Conservation (phyloP, 1,139 yeast genomes). For the Scheffersomyces quercinus region DNA sequence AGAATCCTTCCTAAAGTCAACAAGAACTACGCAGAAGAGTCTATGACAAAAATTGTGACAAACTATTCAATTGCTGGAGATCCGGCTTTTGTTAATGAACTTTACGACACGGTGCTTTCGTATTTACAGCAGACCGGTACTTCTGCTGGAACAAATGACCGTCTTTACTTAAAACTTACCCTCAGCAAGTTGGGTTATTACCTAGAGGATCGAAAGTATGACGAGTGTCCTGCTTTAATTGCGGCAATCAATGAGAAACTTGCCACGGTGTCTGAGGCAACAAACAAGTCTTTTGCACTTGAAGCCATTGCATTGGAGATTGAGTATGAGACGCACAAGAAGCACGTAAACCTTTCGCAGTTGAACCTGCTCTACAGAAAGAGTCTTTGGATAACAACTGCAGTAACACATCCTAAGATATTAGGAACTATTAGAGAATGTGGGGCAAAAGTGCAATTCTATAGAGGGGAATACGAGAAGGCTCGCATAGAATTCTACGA, state of each 20-base stretch:
- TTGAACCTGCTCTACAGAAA: slow-evolving; percentile 51
- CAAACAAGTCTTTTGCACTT: slow-evolving; percentile 47
- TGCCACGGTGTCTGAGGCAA: slow-evolving; percentile 40
- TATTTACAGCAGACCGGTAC: slow-evolving; percentile 16
- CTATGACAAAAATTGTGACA: slow-evolving; percentile 56
- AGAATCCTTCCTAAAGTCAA: slow-evolving; percentile 29
- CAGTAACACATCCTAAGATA: slow-evolving; percentile 74
- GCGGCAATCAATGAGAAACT: slow-evolving; percentile 40
- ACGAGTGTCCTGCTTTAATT: slow-evolving; percentile 42
- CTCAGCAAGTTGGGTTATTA: slow-evolving; percentile 52
- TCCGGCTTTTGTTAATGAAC: slow-evolving; percentile 22
- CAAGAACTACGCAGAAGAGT: slow-evolving; percentile 59
- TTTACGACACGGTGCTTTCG: slow-evolving; percentile 32
- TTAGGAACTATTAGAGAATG: slow-evolving; percentile 73
- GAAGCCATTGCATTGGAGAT: slow-evolving; percentile 71
- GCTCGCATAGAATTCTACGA: slow-evolving; percentile 72
- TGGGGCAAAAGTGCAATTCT: slow-evolving; percentile 70
- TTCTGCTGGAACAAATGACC: slow-evolving; percentile 36
- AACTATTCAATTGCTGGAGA: slow-evolving; percentile 39
- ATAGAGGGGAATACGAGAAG: slow-evolving; percentile 56
- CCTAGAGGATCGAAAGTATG: slow-evolving; percentile 39
- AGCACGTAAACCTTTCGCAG: slow-evolving; percentile 31
- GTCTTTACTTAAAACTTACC: slow-evolving; percentile 58
- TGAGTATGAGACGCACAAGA: slow-evolving; percentile 41
- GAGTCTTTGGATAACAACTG: slow-evolving; percentile 52